Evolutionary conservation across 192 early-diverging fungal species (phyloP).

Genomic region (Entophlyctis helioformis): DNA sequence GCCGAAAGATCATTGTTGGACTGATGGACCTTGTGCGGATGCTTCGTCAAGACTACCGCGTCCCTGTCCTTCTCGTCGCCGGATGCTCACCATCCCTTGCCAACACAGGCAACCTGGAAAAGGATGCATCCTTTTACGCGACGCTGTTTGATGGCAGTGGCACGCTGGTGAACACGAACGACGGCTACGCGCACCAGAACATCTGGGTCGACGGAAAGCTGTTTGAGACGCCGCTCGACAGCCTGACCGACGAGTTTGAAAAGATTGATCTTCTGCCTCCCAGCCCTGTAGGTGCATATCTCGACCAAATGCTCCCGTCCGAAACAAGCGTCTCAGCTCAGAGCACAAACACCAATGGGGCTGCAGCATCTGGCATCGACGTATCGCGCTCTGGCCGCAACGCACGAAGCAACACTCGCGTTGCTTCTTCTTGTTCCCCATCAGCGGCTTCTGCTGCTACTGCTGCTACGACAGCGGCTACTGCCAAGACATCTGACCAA

Average conservation of each 20-base stretch:
- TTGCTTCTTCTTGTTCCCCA: no score
- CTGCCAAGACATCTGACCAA: no score
- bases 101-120: conserved; percentile 7
- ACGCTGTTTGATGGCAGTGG: conserved; percentile 9
- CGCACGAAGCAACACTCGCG: not conserved
- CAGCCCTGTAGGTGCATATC: not conserved
- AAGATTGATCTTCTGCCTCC: conserved; percentile 29
- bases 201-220: conserved; percentile 4
- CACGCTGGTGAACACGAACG: not conserved
- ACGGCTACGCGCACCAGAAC: conserved; percentile 1
- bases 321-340: not conserved
- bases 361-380: conserved; percentile 1
- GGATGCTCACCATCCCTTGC: conserved; percentile 17
- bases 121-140: conserved; percentile 8
- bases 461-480: no score
- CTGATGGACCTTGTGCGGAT: conserved; percentile 16
- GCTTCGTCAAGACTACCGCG: not conserved
- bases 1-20: conserved; percentile 7
- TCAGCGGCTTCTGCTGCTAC: no score
- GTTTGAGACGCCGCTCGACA: conserved; percentile 21
- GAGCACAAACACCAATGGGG: not conserved
- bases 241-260: conserved; percentile 22
- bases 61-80: conserved; percentile 19
- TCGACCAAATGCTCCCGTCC: not conserved
- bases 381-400: not conserved